These are phyloP conservation scores for Testicularia cyperi DNA, from an alignment of 1,284 basidiomycete species.

Conservation along the genomic window DNA sequence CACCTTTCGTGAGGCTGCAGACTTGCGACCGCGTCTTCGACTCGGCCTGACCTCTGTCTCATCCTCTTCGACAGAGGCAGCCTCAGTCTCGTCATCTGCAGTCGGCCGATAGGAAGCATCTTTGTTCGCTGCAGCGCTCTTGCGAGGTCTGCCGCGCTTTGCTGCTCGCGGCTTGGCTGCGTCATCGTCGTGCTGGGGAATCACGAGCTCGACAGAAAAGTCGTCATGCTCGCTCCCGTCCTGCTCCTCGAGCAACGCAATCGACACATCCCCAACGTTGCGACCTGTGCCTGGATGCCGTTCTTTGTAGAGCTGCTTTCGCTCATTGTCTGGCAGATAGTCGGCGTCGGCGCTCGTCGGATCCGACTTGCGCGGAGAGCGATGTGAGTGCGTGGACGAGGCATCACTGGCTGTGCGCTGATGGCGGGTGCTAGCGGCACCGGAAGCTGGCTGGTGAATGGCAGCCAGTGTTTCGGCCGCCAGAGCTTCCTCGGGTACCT, in stretches of 20 bases:
- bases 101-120: no score
- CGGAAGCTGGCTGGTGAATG: no score
- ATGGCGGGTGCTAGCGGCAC: no score
- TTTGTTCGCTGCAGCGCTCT: no score
- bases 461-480: neutral
- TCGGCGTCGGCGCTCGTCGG: conserved; percentile 24
- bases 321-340: conserved; percentile 30
- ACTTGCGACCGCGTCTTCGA: no score
- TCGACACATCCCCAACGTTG: conserved; percentile 11
- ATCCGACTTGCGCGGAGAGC: conserved; percentile 20
- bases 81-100: no score
- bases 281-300: conserved; percentile 8
- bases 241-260: conserved; percentile 24
- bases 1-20: no score
- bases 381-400: conserved; percentile 16
- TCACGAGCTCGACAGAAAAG: no score
- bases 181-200: neutral
- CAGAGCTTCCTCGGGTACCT: neutral
- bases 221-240: no score
- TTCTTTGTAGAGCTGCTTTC: conserved; percentile 7
- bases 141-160: no score
- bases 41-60: no score
- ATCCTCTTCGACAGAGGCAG: no score
- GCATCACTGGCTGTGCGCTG: conserved; percentile 12
- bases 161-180: neutral